Percentiles rank a stretch among this genome's conserved stretches.
Evolutionary conservation across 2,329 filamentous ascomycete species (phyloP).

Genomic region (Neonectria ditissima): DNA sequence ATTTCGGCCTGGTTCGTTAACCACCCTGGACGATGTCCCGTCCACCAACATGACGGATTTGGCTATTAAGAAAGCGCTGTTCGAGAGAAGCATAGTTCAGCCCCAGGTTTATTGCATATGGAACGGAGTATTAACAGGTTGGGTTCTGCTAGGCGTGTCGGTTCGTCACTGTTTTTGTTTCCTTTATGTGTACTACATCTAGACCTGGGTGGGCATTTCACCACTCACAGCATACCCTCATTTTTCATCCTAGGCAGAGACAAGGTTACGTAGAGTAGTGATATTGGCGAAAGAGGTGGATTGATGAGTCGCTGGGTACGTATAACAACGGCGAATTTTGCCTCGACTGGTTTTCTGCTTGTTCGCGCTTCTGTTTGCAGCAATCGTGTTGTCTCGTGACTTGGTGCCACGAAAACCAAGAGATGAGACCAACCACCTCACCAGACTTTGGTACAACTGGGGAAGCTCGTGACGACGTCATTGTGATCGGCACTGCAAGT

Average conservation of each 20-base stretch:
- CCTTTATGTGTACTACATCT: conserved; percentile 16
- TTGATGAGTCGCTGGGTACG: background rate
- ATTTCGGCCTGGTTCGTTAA: conserved; percentile 72
- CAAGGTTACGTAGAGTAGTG: conserved; percentile 10
- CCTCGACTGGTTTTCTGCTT: background rate
- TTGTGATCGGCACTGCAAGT: conserved; percentile 28
- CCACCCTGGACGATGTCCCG: conserved; percentile 72
- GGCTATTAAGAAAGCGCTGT: conserved; percentile 55
- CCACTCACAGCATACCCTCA: conserved; percentile 34
- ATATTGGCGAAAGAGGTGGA: background rate
- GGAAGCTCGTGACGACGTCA: conserved; percentile 19
- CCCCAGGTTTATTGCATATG: conserved; percentile 34
- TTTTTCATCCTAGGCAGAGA: conserved; percentile 25
- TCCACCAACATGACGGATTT: conserved; percentile 73
- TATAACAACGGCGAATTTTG: background rate
- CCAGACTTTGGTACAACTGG: background rate
- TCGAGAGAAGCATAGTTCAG: conserved; percentile 17
- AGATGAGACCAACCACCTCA: background rate
- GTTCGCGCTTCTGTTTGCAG: background rate
- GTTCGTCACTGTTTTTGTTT: conserved; percentile 11
- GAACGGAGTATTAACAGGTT: conserved; percentile 33
- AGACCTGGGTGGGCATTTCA: conserved; percentile 31
- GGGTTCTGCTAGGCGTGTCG: conserved; percentile 32
- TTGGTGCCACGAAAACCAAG: no score
- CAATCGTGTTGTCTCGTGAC: background rate